Evolutionary conservation across 1,284 basidiomycete genomes (phyloP), one percentile per base, ranked within the genome.

Genomic region (Coniophora puteana): DNA sequence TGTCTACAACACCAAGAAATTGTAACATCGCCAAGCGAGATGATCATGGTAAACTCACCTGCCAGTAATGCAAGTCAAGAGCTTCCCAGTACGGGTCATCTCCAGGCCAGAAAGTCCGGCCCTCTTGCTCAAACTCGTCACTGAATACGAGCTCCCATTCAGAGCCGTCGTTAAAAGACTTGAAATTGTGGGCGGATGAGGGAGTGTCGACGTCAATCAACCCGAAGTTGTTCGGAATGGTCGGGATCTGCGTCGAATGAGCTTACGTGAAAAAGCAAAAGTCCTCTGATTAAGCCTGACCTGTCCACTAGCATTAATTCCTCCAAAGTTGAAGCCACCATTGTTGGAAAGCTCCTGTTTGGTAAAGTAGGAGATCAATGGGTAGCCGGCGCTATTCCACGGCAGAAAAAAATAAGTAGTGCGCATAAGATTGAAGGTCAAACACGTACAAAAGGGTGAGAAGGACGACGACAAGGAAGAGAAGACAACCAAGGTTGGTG

Each of bases 41-140:
- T 6, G 16, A 23, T 16, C 16, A 12, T 27, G 5, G 22, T 0
- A 16, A 12, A 32, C 10, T 7, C 36, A 61, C 59, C 61, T 61
- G 56, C 66, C 65, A 67, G 40, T 65, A 65, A 38, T 66, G 63
- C 32, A 61, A 55, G 41, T 65, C 31, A 12, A 4, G 51, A 23
- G 82, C 82, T 52, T 84, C 81, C 81, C 83, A 86, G 54, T 75
- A 80, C 7, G 78, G 71, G 46, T 80, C 77, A 41, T 78, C 74
- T 23, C 69, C 62, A 29, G 76, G 71, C 62, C 86, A 93, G 62
- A 95, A 95, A 0, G 85, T 77, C 25, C 93, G 77, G 3, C 78
- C 88, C 11, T 87, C 83, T 14, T 67, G 67, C 43, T 95, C 82
- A 63, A 96, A 96, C 66, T 95, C 93, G 62, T 95, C 93, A 36